Percentiles rank a stretch among this genome's conserved stretches.
Evolutionary conservation across 2,329 filamentous ascomycete genomes (phyloP).

Genomic region (Cladophialophora psammophila): DNA sequence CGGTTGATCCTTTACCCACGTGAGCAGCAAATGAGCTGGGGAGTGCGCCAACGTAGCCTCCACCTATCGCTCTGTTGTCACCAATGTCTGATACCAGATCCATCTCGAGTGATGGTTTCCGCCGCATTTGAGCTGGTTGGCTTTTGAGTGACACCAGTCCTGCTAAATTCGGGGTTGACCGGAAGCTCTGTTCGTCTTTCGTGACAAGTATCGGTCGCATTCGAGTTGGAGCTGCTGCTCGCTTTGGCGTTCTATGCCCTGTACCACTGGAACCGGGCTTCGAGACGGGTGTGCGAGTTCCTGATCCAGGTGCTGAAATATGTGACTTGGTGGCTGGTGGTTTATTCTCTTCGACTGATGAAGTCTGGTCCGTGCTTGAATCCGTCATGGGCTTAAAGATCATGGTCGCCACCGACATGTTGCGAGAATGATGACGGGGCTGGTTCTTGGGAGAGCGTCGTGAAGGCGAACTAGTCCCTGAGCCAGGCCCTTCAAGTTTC

Average conservation of each 20-base stretch:
- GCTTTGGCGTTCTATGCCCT: conserved; percentile 55
- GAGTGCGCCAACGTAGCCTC: conserved; percentile 67
- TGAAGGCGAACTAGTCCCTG: conserved; percentile 21
- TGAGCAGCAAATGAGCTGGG: conserved; percentile 82
- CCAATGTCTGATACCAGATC: conserved; percentile 77
- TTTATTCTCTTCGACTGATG: conserved; percentile 17
- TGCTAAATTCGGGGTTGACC: conserved; percentile 64
- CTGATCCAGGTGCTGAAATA: conserved; percentile 39
- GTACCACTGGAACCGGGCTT: conserved; percentile 32
- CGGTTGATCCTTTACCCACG: conserved; percentile 75
- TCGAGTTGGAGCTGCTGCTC: conserved; percentile 49
- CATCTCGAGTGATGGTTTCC: conserved; percentile 72
- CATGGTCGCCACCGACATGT: conserved; percentile 81
- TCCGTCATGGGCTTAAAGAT: conserved; percentile 74
- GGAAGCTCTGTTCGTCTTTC: conserved; percentile 55
- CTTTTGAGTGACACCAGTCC: conserved; percentile 60
- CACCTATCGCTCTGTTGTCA: conserved; percentile 66
- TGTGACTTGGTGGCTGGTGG: conserved; percentile 13
- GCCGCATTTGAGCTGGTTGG: conserved; percentile 42
- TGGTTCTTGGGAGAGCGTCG: conserved; percentile 19
- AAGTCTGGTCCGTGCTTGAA: conserved; percentile 33
- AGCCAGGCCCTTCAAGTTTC: not conserved
- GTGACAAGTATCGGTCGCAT: conserved; percentile 65
- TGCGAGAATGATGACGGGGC: conserved; percentile 69
- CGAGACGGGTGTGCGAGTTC: conserved; percentile 39